Evolutionary conservation across 1,284 basidiomycete genomes (phyloP).

Genomic region (Ganoderma lingzhi): DNA sequence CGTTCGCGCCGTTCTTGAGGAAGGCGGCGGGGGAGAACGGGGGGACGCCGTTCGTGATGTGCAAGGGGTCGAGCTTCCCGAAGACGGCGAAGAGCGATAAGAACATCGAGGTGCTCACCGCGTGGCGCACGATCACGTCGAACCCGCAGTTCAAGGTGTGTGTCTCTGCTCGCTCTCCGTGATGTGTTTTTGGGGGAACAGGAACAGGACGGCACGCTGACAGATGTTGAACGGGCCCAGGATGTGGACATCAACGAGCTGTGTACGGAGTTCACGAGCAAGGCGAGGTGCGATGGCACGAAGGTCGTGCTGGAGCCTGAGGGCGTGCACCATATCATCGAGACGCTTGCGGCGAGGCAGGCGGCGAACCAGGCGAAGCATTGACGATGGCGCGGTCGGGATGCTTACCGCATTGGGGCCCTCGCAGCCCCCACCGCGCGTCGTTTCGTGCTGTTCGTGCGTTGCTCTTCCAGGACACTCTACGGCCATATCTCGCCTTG

Average conservation of each 20-base stretch:
- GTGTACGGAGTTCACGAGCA: conserved; percentile 78
- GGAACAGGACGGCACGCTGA: conserved; percentile 10
- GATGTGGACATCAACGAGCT: conserved; percentile 79
- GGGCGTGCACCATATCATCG: conserved; percentile 70
- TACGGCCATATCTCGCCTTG: background rate
- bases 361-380: conserved; percentile 35
- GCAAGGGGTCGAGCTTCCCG: conserved; percentile 70
- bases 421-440: no score
- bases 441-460: no score
- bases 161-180: conserved; percentile 8
- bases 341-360: conserved; percentile 51
- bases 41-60: conserved; percentile 59
- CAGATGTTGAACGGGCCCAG: conserved; percentile 45
- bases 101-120: conserved; percentile 78
- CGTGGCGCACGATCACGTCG: conserved; percentile 77
- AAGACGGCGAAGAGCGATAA: conserved; percentile 71
- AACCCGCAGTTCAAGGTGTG: conserved; percentile 71
- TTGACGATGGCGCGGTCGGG: conserved; percentile 13
- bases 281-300: conserved; percentile 82
- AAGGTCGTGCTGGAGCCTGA: conserved; percentile 80
- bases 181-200: background rate
- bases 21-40: conserved; percentile 37
- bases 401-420: background rate
- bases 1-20: conserved; percentile 38
- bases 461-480: background rate